A percentile compares a stretch with the other conserved stretches of the same genome.
Conservation (phyloP, 495 filamentous ascomycete genomes). For the Xylaria cubensis region DNA sequence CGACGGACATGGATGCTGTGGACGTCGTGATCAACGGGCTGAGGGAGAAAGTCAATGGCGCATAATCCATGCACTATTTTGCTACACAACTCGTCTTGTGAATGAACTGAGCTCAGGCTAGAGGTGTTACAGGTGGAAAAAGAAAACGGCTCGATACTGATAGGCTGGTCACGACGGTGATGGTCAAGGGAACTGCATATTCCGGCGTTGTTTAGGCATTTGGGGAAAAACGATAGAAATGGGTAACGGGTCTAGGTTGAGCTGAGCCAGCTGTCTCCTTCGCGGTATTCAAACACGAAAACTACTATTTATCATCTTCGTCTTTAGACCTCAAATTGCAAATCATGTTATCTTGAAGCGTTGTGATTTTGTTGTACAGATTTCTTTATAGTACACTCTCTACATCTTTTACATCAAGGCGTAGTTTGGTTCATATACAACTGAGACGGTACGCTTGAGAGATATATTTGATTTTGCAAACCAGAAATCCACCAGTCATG, state of each 20-base stretch:
- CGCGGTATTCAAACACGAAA: neutral
- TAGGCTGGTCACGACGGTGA: neutral
- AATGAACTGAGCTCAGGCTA: neutral
- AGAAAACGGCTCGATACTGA: neutral
- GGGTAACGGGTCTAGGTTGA: neutral
- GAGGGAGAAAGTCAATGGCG: conserved; percentile 56
- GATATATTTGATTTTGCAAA: neutral
- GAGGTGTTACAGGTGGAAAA: neutral
- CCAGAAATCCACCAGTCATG: neutral
- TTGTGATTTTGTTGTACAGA: conserved; percentile 24
- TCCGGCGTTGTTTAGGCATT: conserved; percentile 37
- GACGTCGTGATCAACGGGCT: conserved; percentile 74
- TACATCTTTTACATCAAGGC: conserved; percentile 33
- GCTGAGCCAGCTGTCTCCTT: neutral
- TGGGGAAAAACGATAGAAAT: conserved; percentile 26
- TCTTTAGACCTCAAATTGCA: neutral
- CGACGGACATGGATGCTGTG: conserved; percentile 82
- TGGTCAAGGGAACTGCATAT: conserved; percentile 35
- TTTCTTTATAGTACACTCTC: conserved; percentile 32
- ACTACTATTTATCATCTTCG: neutral
- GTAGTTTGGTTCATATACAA: conserved; percentile 13
- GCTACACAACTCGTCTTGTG: neutral
- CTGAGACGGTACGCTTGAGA: neutral
- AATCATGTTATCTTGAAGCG: neutral
- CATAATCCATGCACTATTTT: conserved; percentile 23